A percentile compares a stretch with the other conserved stretches of the same genome.
Conservation (phyloP, 495 filamentous ascomycete genomes). For the Neohortaea acidophila region DNA sequence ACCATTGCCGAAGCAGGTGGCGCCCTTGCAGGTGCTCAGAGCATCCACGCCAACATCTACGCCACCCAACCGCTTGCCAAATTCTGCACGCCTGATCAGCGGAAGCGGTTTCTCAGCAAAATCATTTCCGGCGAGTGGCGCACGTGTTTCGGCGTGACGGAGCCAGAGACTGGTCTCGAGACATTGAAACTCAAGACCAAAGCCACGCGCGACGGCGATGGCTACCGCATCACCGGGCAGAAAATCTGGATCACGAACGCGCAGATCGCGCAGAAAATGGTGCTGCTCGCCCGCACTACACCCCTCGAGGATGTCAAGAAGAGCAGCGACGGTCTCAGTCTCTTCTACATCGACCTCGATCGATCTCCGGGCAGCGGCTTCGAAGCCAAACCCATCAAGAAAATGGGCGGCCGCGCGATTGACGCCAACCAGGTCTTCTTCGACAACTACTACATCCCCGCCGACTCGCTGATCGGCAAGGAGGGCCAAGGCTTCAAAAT, state of each 20-base stretch:
- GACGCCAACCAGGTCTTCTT: conserved; percentile 78
- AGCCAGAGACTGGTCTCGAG: conserved; percentile 58
- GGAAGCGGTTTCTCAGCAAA: conserved; percentile 45
- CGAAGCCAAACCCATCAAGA: conserved; percentile 55
- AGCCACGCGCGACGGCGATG: conserved; percentile 33
- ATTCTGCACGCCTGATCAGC: conserved; percentile 48
- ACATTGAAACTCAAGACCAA: conserved; percentile 52
- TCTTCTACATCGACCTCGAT: conserved; percentile 65
- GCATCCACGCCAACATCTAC: conserved; percentile 65
- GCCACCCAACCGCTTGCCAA: conserved; percentile 61
- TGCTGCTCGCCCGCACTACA: conserved; percentile 59
- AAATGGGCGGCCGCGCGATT: conserved; percentile 67
- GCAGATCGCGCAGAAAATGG: conserved; percentile 63
- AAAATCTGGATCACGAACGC: conserved; percentile 75
- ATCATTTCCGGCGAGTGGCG: conserved; percentile 54
- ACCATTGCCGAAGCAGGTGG: conserved; percentile 64
- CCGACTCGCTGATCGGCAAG: conserved; percentile 45
- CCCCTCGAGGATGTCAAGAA: conserved; percentile 49
- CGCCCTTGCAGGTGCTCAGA: conserved; percentile 62
- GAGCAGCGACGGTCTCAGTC: conserved; percentile 51
- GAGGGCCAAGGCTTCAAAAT: conserved; percentile 64
- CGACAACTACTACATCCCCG: conserved; percentile 50
- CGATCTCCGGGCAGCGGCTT: conserved; percentile 36
- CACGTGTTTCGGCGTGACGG: conserved; percentile 57
- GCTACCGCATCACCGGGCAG: conserved; percentile 52